Evolutionary conservation across 2,329 filamentous ascomycete species (phyloP), one percentile per base, ranked within the genome.

Genomic region (Calcarisporium arbuscula): DNA sequence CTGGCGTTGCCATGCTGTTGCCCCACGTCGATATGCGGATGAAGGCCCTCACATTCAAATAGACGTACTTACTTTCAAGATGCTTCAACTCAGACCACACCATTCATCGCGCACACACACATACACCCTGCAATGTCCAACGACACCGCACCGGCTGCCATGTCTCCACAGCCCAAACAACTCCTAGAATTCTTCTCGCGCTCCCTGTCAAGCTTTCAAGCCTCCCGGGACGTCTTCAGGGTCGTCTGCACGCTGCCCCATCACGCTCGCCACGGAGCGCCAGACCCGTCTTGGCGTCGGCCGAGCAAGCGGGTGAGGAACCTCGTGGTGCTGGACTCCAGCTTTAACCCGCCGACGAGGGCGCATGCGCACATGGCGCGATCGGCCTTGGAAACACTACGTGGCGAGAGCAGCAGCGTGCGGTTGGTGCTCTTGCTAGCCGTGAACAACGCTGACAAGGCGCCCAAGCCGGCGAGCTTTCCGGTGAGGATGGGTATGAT

Each of bases 401-500:
- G n/a, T 9, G 34, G 12, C 22, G 27, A 36, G 19, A 8, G 30
- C 40, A 55, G 19, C 56, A 18, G 39, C 18, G 9, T 19, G 19
- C 56, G 74, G n/a, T 36, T 82, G 5, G 50, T 82, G 28, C 60
- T 82, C 1, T 60, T 83, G 2, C 65, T 83, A 10, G 68, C 77
- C 1, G 72, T 77, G 20, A 71, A 77, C 39, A 83, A 82, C 47
- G 79, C 78, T 4, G 79, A 83, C 49, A 82, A 82, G 56, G 67
- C 69, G 8, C 70, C 79, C 6, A 77, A 75, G 40, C 81, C 85
- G 1, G 83, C 82, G 0, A 62, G 70, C 4, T 85, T 88, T 45
- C 72, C 74, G 27, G 67, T 83, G 35, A 65, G 85, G 5, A 60
- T 90, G 19, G 68, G 70, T 6, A 77, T 90, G 68, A 88, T 90